phyloP scores from a whole-genome alignment of 768 basidiomycete genomes.

The Panaeolus cyanescens region DNA sequence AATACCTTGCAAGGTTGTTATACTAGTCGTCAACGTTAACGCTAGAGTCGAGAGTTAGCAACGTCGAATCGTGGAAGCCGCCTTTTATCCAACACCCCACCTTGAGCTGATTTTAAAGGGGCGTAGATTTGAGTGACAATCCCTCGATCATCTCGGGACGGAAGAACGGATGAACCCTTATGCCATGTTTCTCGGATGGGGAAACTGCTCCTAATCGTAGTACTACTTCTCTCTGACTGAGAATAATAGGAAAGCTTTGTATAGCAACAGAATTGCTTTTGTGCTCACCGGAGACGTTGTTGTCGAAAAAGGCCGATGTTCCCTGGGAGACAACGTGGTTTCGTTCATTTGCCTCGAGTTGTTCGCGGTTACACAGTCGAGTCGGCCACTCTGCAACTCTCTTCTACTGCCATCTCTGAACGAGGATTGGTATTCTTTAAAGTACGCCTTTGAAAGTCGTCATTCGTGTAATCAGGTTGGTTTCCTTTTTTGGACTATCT shows the following conservation, averaged over 20 bases:
- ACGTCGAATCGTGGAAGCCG: too few species aligned
- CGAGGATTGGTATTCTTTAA: neutral
- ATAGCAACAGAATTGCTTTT: neutral
- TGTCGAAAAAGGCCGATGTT: slow-evolving; percentile 7
- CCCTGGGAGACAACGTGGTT: slow-evolving; percentile 28
- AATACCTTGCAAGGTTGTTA: too few species aligned
- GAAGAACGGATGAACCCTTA: neutral
- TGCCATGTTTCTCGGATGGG: neutral
- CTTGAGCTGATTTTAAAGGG: too few species aligned
- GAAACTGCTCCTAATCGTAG: neutral
- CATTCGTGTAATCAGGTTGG: slow-evolving; percentile 16
- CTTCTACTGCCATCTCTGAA: neutral
- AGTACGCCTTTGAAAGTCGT: neutral
- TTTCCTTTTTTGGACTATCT: slow-evolving; percentile 28
- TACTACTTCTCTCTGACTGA: neutral
- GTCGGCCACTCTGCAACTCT: neutral
- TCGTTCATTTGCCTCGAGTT: slow-evolving; percentile 1
- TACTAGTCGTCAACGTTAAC: too few species aligned
- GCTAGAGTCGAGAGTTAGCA: too few species aligned
- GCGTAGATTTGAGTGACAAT: too few species aligned
- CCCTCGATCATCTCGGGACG: neutral
- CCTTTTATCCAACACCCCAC: too few species aligned
- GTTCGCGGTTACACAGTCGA: neutral
- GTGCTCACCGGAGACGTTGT: neutral
- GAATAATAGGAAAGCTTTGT: neutral